Conservation (phyloP, 495 filamentous ascomycete genomes). For the Aspergillus biplanus region DNA sequence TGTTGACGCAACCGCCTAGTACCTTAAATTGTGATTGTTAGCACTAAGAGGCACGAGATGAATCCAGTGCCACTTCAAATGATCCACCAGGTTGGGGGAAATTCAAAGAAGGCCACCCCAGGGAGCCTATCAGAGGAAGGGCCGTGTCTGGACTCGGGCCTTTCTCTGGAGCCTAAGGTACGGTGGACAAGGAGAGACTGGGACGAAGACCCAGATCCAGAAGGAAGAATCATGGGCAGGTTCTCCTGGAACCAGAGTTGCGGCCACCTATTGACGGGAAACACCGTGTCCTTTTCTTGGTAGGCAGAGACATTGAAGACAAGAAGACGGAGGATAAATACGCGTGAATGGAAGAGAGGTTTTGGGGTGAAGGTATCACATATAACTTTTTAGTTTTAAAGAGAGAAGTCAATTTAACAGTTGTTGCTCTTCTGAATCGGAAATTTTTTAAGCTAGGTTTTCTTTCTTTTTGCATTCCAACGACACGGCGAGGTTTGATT, state of each 20-base stretch:
- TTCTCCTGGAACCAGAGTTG: constrained; percentile 13
- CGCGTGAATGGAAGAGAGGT: constrained; percentile 1
- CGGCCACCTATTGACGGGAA: constrained; percentile 25
- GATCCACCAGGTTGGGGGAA: constrained; percentile 29
- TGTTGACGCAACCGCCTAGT: constrained; percentile 2
- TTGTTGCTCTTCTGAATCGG: neutral
- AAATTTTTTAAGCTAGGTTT: neutral
- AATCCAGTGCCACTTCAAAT: constrained; percentile 18
- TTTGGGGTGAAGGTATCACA: neutral
- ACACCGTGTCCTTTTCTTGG: constrained; percentile 51
- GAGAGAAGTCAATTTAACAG: neutral
- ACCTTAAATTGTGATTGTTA: constrained; percentile 1
- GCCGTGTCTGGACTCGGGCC: constrained; percentile 16
- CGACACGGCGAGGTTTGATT: neutral
- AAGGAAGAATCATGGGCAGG: constrained; percentile 15
- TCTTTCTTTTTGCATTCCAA: too few species aligned
- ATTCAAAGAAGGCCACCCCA: constrained; percentile 6
- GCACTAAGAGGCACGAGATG: constrained; percentile 13
- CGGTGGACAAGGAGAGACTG: constrained; percentile 7
- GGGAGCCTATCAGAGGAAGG: constrained; percentile 30
- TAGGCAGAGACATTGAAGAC: constrained; percentile 20
- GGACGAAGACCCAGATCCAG: constrained; percentile 8
- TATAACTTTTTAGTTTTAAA: neutral
- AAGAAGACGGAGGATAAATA: constrained; percentile 15
- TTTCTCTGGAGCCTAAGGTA: constrained; percentile 15